A percentile compares a stretch with the other conserved stretches of the same genome.
phyloP scores from a whole-genome alignment of 2,329 filamentous ascomycete species.

The Microdochium bolleyi region DNA sequence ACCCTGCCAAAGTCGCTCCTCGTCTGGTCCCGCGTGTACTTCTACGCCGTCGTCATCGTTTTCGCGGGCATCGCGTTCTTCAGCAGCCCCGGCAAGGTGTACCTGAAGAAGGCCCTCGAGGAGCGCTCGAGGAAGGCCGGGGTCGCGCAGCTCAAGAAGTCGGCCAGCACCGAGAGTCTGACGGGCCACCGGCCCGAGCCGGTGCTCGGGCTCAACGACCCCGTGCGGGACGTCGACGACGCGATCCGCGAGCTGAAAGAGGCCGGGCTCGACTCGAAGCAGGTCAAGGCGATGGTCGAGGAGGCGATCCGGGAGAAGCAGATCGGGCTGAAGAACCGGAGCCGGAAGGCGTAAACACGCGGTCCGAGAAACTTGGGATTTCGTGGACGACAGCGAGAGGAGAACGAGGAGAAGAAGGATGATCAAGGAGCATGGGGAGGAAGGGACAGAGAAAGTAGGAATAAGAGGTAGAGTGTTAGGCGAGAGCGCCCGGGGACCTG shows the following conservation, averaged over 20 bases:
- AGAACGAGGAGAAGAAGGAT: too few species aligned
- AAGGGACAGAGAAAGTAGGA: too few species aligned
- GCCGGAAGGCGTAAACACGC: background rate
- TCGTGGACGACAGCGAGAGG: too few species aligned
- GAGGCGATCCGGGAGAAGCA: background rate
- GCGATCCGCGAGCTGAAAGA: conserved; percentile 63
- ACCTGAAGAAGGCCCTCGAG: conserved; percentile 50
- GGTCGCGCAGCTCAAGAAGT: conserved; percentile 34
- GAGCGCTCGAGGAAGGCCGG: conserved; percentile 40
- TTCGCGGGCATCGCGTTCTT: conserved; percentile 64
- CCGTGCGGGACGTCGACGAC: conserved; percentile 67
- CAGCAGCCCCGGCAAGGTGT: conserved; percentile 63
- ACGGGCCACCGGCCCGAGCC: conserved; percentile 39
- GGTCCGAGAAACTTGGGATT: too few species aligned
- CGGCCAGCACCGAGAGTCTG: conserved; percentile 49
- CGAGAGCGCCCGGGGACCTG: too few species aligned
- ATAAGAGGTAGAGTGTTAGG: too few species aligned
- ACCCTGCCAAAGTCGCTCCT: conserved; percentile 60
- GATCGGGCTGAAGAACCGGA: background rate
- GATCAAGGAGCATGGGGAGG: too few species aligned
- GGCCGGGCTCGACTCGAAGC: background rate
- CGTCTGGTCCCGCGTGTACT: conserved; percentile 83
- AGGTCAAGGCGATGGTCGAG: background rate
- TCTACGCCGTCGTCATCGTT: conserved; percentile 70
- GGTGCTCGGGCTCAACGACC: conserved; percentile 71